Evolutionary conservation across 768 basidiomycete genomes (phyloP), one percentile per base, ranked within the genome.

Genomic region (Amanita polypyramis): DNA sequence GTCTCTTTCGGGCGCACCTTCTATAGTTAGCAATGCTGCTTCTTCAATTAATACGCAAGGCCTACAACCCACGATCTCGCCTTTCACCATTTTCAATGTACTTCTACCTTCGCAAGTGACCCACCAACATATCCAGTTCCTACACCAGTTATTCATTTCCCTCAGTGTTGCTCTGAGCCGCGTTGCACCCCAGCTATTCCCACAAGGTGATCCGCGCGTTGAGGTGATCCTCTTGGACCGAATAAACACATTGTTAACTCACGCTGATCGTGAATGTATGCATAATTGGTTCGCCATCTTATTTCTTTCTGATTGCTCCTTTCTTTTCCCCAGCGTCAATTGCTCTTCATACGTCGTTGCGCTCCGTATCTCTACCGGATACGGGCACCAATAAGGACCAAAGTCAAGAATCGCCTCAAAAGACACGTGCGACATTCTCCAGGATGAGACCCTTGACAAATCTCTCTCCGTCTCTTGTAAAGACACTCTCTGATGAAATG

Each of bases 91-190:
- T 35, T 52, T 60, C 19, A 53, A 62, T 50, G 60, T 53, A 21
- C 30, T 79, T 25, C 82, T 86, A 64, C 87, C 86, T 0, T 65
- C 68, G 5, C 75, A 85, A 10, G 75, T 85, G 1, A 72, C 77
- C 1, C 84, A 81, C 60, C 88, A 93, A 58, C 85, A 92, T 62
- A 73, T 88, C 51, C 65, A 76, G 32, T 76, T 90, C 62, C 68
- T 92, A 33, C 89, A 87, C 56, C 80, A 88, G 52, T 58, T 86
- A 21, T 90, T 87, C 62, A 64, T 88, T 56, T 81, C 86, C 60
- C 57, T 82, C 49, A 85, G 78, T 25, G 73, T 89, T 33, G 87
- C 85, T 0, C 70, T 90, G 8, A 77, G 75, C 12, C 70, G 82
- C 15, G 78, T 92, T 4, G 76, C 76, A 0, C 89, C 89, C 0